A percentile compares a stretch with the other conserved stretches of the same genome.
These are phyloP conservation scores for Aspergillus bombycis DNA, from an alignment of 2,329 filamentous ascomycete species.

Conservation along the genomic window DNA sequence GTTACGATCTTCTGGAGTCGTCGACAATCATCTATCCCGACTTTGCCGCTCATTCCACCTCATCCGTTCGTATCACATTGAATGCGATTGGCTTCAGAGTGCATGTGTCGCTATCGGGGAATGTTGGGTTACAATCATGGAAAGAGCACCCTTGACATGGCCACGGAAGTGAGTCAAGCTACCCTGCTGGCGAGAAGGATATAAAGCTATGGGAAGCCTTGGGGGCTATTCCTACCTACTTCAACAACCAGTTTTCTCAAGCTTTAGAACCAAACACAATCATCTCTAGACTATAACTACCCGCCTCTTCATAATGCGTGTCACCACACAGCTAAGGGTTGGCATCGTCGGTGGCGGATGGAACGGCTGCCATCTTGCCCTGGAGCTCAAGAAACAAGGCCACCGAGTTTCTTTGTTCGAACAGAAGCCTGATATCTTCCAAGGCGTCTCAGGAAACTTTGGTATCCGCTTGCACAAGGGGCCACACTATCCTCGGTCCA, in stretches of 20 bases:
- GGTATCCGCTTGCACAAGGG: slow-evolving; percentile 11
- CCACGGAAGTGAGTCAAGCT: neutral
- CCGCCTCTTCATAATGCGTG: neutral
- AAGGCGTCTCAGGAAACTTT: slow-evolving; percentile 10
- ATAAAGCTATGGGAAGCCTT: neutral
- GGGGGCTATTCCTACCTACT: neutral
- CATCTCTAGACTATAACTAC: neutral
- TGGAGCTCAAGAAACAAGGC: slow-evolving; percentile 5
- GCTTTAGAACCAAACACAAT: neutral
- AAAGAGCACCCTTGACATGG: neutral
- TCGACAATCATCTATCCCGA: neutral
- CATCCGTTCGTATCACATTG: neutral
- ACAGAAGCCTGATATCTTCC: slow-evolving; percentile 5
- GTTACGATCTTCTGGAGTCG: neutral
- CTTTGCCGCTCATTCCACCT: slow-evolving; percentile 5
- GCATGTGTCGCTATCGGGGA: neutral
- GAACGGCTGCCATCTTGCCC: slow-evolving; percentile 11
- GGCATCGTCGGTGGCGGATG: slow-evolving; percentile 9
- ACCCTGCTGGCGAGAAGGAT: neutral
- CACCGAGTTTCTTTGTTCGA: slow-evolving; percentile 6
- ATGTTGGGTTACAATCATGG: neutral
- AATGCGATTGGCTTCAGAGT: neutral
- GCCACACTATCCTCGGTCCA: slow-evolving; percentile 12
- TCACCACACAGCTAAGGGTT: neutral
- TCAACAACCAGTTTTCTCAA: neutral